Percentiles rank a stretch among this genome's conserved stretches.
phyloP scores from a whole-genome alignment of 2,329 filamentous ascomycete species.

The Coccinonectria pachysandricola region DNA sequence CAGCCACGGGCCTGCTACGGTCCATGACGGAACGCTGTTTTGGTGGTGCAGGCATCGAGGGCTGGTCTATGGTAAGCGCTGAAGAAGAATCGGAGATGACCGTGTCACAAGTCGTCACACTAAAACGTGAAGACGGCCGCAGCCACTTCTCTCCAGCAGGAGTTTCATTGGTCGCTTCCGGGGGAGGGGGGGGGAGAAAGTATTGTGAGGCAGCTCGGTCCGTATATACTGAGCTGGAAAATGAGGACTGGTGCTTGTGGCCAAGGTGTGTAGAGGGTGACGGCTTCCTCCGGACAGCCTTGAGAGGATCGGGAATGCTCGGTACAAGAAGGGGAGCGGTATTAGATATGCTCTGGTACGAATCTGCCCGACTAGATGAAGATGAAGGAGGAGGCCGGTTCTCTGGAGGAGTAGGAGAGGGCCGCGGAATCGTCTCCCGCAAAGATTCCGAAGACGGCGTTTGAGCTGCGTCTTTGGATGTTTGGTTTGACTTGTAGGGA shows the following conservation, averaged over 20 bases:
- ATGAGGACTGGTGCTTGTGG: conserved; percentile 21
- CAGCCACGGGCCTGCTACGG: conserved; percentile 21
- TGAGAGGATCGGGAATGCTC: conserved; percentile 20
- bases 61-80: conserved; percentile 14
- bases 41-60: conserved; percentile 16
- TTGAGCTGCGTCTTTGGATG: conserved; percentile 19
- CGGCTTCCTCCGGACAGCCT: conserved; percentile 37
- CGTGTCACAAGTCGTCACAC: conserved; percentile 51
- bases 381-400: neutral
- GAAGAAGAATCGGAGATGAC: conserved; percentile 25
- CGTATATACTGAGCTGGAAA: conserved; percentile 27
- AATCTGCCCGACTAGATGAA: too few species aligned
- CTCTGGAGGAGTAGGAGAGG: conserved; percentile 27
- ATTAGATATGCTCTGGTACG: too few species aligned
- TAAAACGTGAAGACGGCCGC: conserved; percentile 52
- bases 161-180: conserved; percentile 19
- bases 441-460: conserved; percentile 13
- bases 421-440: conserved; percentile 11
- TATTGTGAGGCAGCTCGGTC: conserved; percentile 16
- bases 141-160: too few species aligned
- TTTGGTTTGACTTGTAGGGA: conserved; percentile 24
- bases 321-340: conserved; percentile 12
- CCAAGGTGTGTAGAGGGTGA: conserved; percentile 23
- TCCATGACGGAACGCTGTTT: conserved; percentile 20
- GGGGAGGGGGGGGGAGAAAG: conserved; percentile 6